Conservation (phyloP, 495 filamentous ascomycete species). For the Talaromyces adpressus region DNA sequence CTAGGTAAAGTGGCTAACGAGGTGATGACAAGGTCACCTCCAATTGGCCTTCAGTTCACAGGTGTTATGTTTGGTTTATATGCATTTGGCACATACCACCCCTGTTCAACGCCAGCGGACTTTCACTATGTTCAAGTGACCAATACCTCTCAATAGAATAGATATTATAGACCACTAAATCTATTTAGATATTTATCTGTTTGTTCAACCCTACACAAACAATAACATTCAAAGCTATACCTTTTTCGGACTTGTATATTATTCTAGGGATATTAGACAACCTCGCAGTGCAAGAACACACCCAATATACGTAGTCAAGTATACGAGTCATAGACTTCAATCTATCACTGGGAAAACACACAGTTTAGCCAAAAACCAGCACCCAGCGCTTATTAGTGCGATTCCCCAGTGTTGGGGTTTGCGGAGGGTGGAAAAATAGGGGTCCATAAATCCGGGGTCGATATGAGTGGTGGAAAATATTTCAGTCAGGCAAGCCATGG, state of each 20-base stretch:
- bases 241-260: neutral
- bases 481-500: neutral
- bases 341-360: neutral
- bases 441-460: neutral
- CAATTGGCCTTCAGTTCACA: neutral
- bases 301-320: neutral
- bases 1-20: neutral
- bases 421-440: neutral
- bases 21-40: neutral
- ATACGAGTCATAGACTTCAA: neutral
- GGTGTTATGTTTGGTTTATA: conserved; percentile 41
- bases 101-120: conserved; percentile 32
- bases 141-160: neutral
- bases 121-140: conserved; percentile 23
- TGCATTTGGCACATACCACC: conserved; percentile 33
- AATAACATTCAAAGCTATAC: neutral
- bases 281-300: neutral
- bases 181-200: neutral
- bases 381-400: neutral
- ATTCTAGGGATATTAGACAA: neutral
- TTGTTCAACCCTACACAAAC: neutral
- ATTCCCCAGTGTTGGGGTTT: neutral
- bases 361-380: neutral
- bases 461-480: neutral
- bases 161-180: neutral